These are phyloP conservation scores for Plantago elongata DNA, from an alignment of 257 asterid species.

Conservation along the genomic window DNA sequence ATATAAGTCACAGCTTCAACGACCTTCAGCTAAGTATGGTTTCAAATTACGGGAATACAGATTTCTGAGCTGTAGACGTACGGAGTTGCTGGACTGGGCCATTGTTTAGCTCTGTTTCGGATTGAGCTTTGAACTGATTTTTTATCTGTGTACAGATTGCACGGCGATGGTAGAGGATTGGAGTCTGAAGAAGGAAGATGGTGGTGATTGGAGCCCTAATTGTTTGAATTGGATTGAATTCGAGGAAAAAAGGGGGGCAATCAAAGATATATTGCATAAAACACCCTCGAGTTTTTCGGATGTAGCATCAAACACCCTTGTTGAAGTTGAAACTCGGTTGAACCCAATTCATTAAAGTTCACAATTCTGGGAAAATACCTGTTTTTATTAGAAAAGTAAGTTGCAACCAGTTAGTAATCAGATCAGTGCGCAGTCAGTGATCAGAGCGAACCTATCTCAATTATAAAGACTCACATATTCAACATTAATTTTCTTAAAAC, in stretches of 20 bases:
- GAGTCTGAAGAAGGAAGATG: slow-evolving; percentile 5
- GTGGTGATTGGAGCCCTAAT: slow-evolving; percentile 27
- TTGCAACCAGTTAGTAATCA: too few species aligned
- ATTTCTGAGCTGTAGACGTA: slow-evolving; percentile 24
- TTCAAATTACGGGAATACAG: not conserved
- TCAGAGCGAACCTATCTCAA: too few species aligned
- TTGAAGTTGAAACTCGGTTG: too few species aligned
- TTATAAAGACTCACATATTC: too few species aligned
- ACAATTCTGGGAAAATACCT: too few species aligned
- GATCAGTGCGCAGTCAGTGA: too few species aligned
- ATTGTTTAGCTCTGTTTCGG: slow-evolving; percentile 28
- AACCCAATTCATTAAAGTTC: too few species aligned
- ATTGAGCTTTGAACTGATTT: slow-evolving; percentile 11
- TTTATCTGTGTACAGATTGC: not conserved
- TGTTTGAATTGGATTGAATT: slow-evolving; percentile 9
- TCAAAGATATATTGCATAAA: not conserved
- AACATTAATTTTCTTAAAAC: too few species aligned
- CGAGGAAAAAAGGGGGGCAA: not conserved
- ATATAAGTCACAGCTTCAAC: not conserved
- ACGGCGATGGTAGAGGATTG: slow-evolving; percentile 8
- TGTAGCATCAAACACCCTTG: too few species aligned
- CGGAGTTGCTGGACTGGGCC: slow-evolving; percentile 67
- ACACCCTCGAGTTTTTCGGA: too few species aligned
- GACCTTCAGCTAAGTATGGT: not conserved
- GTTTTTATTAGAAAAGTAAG: too few species aligned